phyloP scores from a whole-genome alignment of 2,329 filamentous ascomycete genomes.

The Macroventuria anomochaeta region DNA sequence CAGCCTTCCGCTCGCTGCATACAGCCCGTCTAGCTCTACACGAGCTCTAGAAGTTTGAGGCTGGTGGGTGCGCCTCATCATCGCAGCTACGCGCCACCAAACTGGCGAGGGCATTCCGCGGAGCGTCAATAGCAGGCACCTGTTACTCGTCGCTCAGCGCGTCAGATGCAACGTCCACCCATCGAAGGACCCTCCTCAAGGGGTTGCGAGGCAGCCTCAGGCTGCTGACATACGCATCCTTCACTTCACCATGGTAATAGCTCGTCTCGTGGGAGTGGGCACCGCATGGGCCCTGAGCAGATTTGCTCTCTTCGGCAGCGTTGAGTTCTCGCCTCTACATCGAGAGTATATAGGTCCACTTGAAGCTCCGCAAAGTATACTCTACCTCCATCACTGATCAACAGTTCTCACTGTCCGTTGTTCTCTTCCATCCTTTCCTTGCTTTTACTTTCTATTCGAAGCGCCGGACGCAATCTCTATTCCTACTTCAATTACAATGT shows the following conservation, averaged over 20 bases:
- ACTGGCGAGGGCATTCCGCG: slow-evolving; percentile 18
- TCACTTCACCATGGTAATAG: slow-evolving; percentile 18
- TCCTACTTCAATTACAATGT: slow-evolving; percentile 34
- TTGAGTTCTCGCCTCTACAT: neutral
- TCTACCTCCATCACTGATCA: slow-evolving; percentile 8
- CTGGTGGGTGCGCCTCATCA: slow-evolving; percentile 28
- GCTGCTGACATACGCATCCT: slow-evolving; percentile 13
- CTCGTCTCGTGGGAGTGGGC: slow-evolving; percentile 35
- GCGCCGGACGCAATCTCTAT: slow-evolving; percentile 34
- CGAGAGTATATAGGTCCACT: slow-evolving; percentile 26
- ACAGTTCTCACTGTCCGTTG: slow-evolving; percentile 12
- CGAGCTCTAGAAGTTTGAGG: slow-evolving; percentile 25
- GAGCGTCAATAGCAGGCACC: slow-evolving; percentile 8
- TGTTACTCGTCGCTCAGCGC: slow-evolving; percentile 12
- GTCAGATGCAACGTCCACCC: slow-evolving; percentile 12
- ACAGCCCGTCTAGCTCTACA: neutral
- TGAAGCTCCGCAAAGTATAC: neutral
- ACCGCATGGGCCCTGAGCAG: slow-evolving; percentile 22
- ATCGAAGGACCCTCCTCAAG: slow-evolving; percentile 15
- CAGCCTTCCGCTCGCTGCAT: neutral
- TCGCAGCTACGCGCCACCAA: slow-evolving; percentile 14
- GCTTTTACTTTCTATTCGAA: slow-evolving; percentile 30
- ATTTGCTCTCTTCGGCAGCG: slow-evolving; percentile 1
- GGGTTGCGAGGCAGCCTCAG: slow-evolving; percentile 20
- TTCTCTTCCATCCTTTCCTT: slow-evolving; percentile 26